Evolutionary conservation across 345 rosid species (phyloP), one percentile per base, ranked within the genome.

Genomic region (Eucalyptus leucophloia): DNA sequence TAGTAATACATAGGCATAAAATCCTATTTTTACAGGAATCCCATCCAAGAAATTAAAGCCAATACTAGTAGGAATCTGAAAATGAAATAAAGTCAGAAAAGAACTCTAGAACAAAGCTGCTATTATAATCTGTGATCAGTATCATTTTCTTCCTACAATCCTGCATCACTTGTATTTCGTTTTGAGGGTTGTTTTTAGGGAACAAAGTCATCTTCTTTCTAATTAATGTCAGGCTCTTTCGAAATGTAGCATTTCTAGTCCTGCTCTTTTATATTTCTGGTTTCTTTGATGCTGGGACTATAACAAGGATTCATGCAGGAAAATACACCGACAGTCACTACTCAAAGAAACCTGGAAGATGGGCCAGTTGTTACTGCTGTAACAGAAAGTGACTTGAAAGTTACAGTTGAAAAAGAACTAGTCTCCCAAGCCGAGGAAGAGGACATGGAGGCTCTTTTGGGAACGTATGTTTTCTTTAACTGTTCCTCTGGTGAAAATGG

Each of bases 391-490:
- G 98, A 96, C 87, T 87, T 96, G 93, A 95, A 96, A 93, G 99
- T 98, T 88, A 97, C 95, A 89, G 98, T 98, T 92, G 99, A 98
- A 92, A 96, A 91, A 89, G 99, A 96, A 89, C 95, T 98, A 50
- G 99, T 98, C 90, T 97, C 99, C 86, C 99, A 98, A 92, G 99
- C 96, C 6, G 99, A 98, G 94, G 99, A 98, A 94, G 99, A 98
- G 92, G 99, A 98, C 90, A 97, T 97, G 97, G 99, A 98, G 94
- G 98, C 99, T 91, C 97, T 98, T 85, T 93, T 98, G 90, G 99
- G 96, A 92, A 96, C 97, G 99, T 97, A 95, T 87, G 98, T 95
- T 86, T 87, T 92, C 89, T 87, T 77, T 69, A 62, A 14, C 89
- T 88, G 77, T 89, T 90, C 60, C 86, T 58, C 87, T 88, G 51